Evolutionary conservation across 495 filamentous ascomycete species (phyloP).

Genomic region (Filosporella fistucella): DNA sequence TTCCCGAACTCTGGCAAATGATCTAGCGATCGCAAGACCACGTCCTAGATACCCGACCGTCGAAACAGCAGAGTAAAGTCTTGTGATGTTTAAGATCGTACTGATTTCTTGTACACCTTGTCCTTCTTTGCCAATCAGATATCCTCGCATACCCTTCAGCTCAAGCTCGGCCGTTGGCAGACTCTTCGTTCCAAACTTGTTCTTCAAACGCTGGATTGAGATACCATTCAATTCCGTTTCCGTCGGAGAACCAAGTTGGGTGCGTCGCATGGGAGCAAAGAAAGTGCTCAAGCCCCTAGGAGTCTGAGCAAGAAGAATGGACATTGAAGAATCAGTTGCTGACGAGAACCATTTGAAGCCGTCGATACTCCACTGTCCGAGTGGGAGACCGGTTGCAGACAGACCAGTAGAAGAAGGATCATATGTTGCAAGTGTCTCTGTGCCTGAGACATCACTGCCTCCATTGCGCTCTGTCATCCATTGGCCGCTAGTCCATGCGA

Average conservation of each 20-base stretch:
- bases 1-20: constrained; percentile 42
- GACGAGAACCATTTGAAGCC: constrained; percentile 80
- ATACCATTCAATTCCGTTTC: constrained; percentile 60
- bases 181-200: constrained; percentile 64
- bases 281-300: constrained; percentile 54
- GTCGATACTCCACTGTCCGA: constrained; percentile 57
- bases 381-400: constrained; percentile 23
- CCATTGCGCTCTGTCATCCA: constrained; percentile 85
- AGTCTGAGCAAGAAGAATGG: constrained; percentile 66
- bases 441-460: constrained; percentile 67
- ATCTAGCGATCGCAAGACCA: constrained; percentile 55
- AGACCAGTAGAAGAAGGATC: neutral
- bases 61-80: constrained; percentile 57
- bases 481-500: constrained; percentile 73
- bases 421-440: constrained; percentile 59
- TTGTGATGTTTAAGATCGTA: constrained; percentile 64
- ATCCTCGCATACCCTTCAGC: constrained; percentile 53
- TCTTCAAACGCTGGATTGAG: constrained; percentile 62
- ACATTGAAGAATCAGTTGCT: constrained; percentile 67
- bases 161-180: constrained; percentile 70
- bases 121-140: constrained; percentile 58
- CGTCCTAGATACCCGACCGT: constrained; percentile 55
- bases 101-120: constrained; percentile 62
- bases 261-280: constrained; percentile 57
- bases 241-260: constrained; percentile 23